Evolutionary conservation across 192 early-diverging fungal genomes (phyloP).

Genomic region (Allomyces macrogynus): DNA sequence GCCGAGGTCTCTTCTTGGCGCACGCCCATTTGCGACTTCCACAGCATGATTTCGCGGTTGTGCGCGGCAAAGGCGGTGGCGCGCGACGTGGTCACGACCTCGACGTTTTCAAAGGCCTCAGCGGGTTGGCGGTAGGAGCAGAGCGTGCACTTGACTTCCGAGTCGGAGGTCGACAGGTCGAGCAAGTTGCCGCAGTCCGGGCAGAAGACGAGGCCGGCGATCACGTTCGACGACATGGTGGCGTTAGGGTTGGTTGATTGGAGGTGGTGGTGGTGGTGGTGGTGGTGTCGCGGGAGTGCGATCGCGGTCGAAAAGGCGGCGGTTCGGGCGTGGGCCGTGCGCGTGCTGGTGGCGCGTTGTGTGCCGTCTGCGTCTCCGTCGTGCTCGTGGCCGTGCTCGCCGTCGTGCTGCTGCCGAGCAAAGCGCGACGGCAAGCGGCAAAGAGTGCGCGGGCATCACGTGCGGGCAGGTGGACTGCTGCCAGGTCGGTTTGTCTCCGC

Average conservation of each 20-base stretch:
- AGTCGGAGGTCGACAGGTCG: constrained; percentile 60
- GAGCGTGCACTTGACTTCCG: constrained; percentile 56
- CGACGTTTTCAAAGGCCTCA: constrained; percentile 51
- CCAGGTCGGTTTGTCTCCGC: no score
- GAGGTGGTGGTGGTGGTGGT: neutral
- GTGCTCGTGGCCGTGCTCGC: no score
- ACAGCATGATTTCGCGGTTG: constrained; percentile 14
- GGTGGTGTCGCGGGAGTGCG: neutral
- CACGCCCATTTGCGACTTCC: constrained; percentile 17
- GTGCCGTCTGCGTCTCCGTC: no score
- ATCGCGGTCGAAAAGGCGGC: neutral
- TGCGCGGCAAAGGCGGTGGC: constrained; percentile 47
- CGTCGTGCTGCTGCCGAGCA: no score
- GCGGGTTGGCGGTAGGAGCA: constrained; percentile 43
- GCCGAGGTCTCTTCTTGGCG: constrained; percentile 11
- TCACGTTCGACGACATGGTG: constrained; percentile 3
- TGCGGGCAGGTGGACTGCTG: no score
- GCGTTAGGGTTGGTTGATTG: neutral
- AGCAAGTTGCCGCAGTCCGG: constrained; percentile 73
- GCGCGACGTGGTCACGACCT: constrained; percentile 59
- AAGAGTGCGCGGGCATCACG: no score
- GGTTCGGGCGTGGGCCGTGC: neutral
- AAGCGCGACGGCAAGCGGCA: no score
- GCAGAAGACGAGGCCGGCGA: constrained; percentile 75
- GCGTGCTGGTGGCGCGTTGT: no score